A percentile compares a stretch with the other conserved stretches of the same genome.
Conservation (phyloP, 2,329 filamentous ascomycete genomes). For the Aspergillus latus region DNA sequence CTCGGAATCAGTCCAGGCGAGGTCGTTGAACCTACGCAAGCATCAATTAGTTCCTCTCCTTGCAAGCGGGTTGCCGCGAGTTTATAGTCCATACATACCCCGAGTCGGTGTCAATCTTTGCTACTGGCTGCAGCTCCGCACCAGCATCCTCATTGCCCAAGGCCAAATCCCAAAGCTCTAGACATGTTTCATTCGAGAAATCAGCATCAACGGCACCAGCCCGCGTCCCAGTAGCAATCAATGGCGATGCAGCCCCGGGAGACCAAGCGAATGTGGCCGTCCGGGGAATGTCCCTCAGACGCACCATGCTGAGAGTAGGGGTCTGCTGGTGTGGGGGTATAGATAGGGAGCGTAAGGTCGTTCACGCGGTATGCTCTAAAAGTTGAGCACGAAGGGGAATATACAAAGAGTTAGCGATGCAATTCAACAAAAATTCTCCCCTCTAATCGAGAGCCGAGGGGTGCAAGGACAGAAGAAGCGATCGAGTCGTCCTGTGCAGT, state of each 20-base stretch:
- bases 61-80: neutral
- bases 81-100: slow-evolving; percentile 58
- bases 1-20: slow-evolving; percentile 86
- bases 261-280: slow-evolving; percentile 98
- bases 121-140: slow-evolving; percentile 80
- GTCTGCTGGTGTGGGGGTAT: slow-evolving; percentile 20
- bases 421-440: slow-evolving; percentile 24
- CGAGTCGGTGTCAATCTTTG: slow-evolving; percentile 81
- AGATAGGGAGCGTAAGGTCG: slow-evolving; percentile 19
- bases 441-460: slow-evolving; percentile 32
- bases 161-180: slow-evolving; percentile 93
- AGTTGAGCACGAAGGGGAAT: slow-evolving; percentile 14
- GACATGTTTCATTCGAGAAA: slow-evolving; percentile 94
- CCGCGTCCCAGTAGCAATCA: slow-evolving; percentile 89
- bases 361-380: slow-evolving; percentile 13
- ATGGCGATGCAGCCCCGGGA: slow-evolving; percentile 71
- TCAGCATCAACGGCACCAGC: slow-evolving; percentile 94
- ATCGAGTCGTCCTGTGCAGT: slow-evolving; percentile 19
- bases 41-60: slow-evolving; percentile 23
- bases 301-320: slow-evolving; percentile 68
- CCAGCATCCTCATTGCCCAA: slow-evolving; percentile 74
- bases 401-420: slow-evolving; percentile 4
- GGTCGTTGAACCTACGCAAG: slow-evolving; percentile 81
- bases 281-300: slow-evolving; percentile 91
- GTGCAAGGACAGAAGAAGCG: slow-evolving; percentile 26